Base-by-base conservation (phyloP, 2,329 filamentous ascomycete genomes). In the Dothiorella sarmentorum region DNA sequence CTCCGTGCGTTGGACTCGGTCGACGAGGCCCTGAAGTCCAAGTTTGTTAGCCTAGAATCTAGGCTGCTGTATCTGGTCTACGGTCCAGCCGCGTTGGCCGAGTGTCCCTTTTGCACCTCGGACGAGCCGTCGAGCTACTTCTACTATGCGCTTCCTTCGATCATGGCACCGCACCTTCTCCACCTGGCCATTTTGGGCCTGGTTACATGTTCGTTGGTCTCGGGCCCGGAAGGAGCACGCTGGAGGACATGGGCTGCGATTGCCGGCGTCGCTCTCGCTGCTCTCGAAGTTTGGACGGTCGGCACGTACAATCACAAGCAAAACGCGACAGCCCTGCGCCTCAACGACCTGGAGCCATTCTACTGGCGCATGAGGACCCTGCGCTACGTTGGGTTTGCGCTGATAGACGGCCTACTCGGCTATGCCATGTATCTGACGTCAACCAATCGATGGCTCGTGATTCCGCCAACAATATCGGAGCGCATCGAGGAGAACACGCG, bases 111-210 rank as follows among this genome's bases (percentile, higher is more conserved):
- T 76, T 97, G 92, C 81, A 79, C 75, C 53, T 56, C 85, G 18
- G 77, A 82, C 52, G 96, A 90, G 71, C 82, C 83, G 20, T 94
- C 94, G 74, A 95, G 90, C 80, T 97, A 91, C 76, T 81, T 96
- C 49, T 82, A 89, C 70, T 97, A 96, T 75, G 87, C 89, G 13
- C 74, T 95, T 0, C 89, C 93, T 0, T 79, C 84, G 24, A 76
- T 96, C 7, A 67, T 92, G 1, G 78, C 84, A 13, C 88, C 90
- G n/a, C 93, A 99, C 73, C 76, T 97, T 7, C 69, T 86, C 47
- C 94, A 97, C 75, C 80, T 96, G 52, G 74, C 84, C 57, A 73
- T 87, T 45, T 74, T 96, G 17, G 90, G 89, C 4, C 66, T 90
- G 43, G 85, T 84, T 0, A 97, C 93, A 0, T 91, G 89, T 0